These are phyloP conservation scores for Russula compacta DNA, from an alignment of 768 basidiomycete genomes.

Conservation along the genomic window DNA sequence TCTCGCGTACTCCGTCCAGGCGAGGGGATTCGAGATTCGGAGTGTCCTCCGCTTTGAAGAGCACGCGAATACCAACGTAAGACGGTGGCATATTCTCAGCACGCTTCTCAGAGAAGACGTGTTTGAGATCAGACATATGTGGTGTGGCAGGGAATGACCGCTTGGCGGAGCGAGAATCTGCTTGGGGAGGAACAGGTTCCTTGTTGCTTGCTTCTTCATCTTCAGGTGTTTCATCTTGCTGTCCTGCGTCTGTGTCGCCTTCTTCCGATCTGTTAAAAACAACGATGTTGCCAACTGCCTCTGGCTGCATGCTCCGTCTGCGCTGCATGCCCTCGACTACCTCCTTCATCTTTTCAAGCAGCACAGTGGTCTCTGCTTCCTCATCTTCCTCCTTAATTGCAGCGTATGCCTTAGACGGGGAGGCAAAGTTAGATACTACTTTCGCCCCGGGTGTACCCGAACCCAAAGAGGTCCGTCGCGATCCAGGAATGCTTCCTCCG, in stretches of 20 bases:
- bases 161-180: slow-evolving; percentile 3
- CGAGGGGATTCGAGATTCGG: slow-evolving; percentile 26
- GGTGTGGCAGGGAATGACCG: slow-evolving; percentile 24
- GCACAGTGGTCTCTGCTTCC: slow-evolving; percentile 27
- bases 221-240: slow-evolving; percentile 21
- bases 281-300: slow-evolving; percentile 22
- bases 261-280: slow-evolving; percentile 29
- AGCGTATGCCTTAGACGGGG: slow-evolving; percentile 11
- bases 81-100: slow-evolving; percentile 21
- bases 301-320: slow-evolving; percentile 25
- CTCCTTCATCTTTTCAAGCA: slow-evolving; percentile 32
- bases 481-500: slow-evolving; percentile 45
- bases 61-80: slow-evolving; percentile 26
- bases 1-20: slow-evolving; percentile 28
- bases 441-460: slow-evolving; percentile 9
- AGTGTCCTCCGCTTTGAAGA: slow-evolving; percentile 24
- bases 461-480: slow-evolving; percentile 29
- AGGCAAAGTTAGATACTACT: not conserved
- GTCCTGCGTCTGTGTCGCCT: slow-evolving; percentile 33
- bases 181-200: not conserved
- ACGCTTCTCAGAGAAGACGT: slow-evolving; percentile 24
- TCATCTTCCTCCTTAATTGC: slow-evolving; percentile 24
- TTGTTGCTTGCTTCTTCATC: slow-evolving; percentile 11
- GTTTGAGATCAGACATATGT: slow-evolving; percentile 26
- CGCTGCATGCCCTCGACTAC: slow-evolving; percentile 32